Conservation (phyloP, 2,329 filamentous ascomycete species). For the Aspergillus spinulosporus region DNA sequence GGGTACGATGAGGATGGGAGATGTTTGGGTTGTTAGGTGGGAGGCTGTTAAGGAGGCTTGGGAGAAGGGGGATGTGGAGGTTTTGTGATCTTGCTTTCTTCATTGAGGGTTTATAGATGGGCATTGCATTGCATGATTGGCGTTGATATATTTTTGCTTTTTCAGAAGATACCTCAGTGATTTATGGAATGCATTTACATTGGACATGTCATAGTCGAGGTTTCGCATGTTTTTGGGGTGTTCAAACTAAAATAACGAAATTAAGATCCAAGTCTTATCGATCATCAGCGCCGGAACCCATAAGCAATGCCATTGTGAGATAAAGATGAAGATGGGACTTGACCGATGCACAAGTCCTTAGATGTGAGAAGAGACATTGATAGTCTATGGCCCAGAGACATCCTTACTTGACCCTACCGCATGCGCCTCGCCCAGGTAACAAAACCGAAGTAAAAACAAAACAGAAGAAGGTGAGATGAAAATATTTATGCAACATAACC, state of each 20-base stretch:
- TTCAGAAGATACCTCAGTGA: slow-evolving; percentile 3
- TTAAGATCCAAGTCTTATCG: background rate
- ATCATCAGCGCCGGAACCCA: background rate
- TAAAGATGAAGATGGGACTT: background rate
- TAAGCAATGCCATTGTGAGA: background rate
- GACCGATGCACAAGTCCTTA: background rate
- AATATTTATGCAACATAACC: slow-evolving; percentile 43
- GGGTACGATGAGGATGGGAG: slow-evolving; percentile 53
- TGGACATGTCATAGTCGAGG: background rate
- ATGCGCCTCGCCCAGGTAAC: background rate
- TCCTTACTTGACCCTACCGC: background rate
- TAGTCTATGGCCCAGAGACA: background rate
- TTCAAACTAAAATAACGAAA: background rate
- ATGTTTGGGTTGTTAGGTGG: slow-evolving; percentile 70
- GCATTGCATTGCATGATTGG: slow-evolving; percentile 3
- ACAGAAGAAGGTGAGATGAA: background rate
- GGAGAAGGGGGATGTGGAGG: slow-evolving; percentile 45
- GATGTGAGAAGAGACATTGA: background rate
- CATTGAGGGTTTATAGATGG: background rate
- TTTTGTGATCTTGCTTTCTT: slow-evolving; percentile 21
- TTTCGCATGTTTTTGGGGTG: background rate
- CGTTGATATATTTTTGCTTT: slow-evolving; percentile 1
- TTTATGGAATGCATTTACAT: background rate
- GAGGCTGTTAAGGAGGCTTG: slow-evolving; percentile 66
- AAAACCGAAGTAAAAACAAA: background rate